Evolutionary conservation across 176 grass and related monocot species (phyloP), one percentile per base, ranked within the genome.

Genomic region (Oryza coarctata): DNA sequence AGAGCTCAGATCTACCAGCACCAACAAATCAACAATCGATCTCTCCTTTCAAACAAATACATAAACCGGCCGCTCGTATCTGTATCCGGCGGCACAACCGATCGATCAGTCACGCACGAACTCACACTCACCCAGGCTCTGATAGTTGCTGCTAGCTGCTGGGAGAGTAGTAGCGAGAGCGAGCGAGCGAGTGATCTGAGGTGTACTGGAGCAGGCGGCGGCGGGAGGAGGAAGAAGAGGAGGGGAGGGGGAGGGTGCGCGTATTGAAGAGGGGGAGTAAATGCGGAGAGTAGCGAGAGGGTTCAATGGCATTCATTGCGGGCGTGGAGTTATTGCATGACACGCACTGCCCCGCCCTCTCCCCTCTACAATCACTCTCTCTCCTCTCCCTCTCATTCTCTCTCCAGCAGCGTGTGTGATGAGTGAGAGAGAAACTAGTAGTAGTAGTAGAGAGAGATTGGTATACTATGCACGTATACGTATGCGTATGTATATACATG

Each of bases 271-370:
- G 85, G 90, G 26, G 23, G 89, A 97, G 87, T 98, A 83, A 98
- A 80, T 95, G 95, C 73, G 31, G 84, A 70, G 89, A 73, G 92
- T 73, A 86, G 89, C 84, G 86, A 92, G 92, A 91, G 88, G 95
- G 95, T 97, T 92, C 90, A 89, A 93, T 76, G 91, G 88, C 93
- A 95, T 98, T 98, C 92, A 95, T 93, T 94, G 92, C 82, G 78
- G 88, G 84, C 76, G 83, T 78, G 88, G 88, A 82, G 89, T 91
- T 84, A 93, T 90, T 93, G 73, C 86, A 82, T 71, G 74, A 29
- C 82, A 81, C 73, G 80, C 55, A 25, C 55, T 60, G 55, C 14
- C 73, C 36, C 76, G 47, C 70, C 26, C 22, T 43, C 50, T 0
- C 72, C 0, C 9, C 32, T n/a, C n/a, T n/a, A n/a, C n/a, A n/a